Conservation (phyloP, 306 rosid genomes). For the Mimosa bimucronata region DNA sequence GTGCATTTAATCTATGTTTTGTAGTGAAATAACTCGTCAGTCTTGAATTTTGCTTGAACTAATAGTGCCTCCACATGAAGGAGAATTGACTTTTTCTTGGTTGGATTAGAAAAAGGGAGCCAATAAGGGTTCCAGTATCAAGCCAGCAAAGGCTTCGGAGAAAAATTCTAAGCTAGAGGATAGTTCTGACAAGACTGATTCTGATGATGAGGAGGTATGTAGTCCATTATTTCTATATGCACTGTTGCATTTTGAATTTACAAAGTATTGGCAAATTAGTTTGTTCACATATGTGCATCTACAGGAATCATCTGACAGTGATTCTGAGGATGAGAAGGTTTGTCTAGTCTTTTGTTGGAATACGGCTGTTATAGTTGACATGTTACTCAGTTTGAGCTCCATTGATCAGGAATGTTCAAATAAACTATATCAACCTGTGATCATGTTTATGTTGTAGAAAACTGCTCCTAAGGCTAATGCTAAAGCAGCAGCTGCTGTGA, state of each 20-base stretch:
- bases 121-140: conserved; percentile 6
- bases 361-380: neutral
- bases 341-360: neutral
- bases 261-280: neutral
- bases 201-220: conserved; percentile 44
- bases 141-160: conserved; percentile 3
- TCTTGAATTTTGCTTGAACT: neutral
- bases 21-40: neutral
- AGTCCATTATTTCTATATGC: neutral
- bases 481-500: conserved; percentile 27
- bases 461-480: conserved; percentile 36
- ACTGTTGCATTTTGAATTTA: neutral
- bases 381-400: neutral
- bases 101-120: neutral
- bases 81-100: neutral
- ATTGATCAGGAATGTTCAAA: neutral
- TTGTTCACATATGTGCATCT: neutral
- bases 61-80: neutral
- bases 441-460: conserved; percentile 27
- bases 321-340: conserved; percentile 13
- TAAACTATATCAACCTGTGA: neutral
- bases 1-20: neutral
- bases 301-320: conserved; percentile 24
- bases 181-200: conserved; percentile 44
- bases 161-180: conserved; percentile 21